phyloP scores from a whole-genome alignment of 1,284 basidiomycete species.

The Ustilago trichophora region DNA sequence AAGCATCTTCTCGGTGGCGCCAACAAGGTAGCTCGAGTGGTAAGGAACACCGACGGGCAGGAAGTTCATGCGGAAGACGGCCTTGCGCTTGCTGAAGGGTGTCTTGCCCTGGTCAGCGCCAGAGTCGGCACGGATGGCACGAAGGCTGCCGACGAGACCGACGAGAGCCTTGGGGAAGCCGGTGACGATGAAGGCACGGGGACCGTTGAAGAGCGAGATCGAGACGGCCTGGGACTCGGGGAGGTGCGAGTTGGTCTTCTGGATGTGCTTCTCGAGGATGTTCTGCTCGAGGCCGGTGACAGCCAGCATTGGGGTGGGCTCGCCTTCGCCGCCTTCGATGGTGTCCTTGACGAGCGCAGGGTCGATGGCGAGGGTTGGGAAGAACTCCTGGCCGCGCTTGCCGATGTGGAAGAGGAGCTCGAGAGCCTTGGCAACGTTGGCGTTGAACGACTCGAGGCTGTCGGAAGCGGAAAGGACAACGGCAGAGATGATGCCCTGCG shows the following conservation, averaged over 20 bases:
- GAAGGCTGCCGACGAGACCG: constrained; percentile 87
- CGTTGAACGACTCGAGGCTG: constrained; percentile 77
- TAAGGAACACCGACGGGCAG: constrained; percentile 93
- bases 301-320: constrained; percentile 90
- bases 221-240: constrained; percentile 78
- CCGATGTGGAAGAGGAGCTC: constrained; percentile 93
- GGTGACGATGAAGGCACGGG: constrained; percentile 89
- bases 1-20: constrained; percentile 79
- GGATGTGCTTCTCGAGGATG: constrained; percentile 81
- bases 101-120: constrained; percentile 92
- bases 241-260: constrained; percentile 87
- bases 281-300: constrained; percentile 80
- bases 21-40: constrained; percentile 86
- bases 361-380: constrained; percentile 91
- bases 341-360: constrained; percentile 86
- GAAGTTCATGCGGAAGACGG: constrained; percentile 91
- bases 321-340: constrained; percentile 89
- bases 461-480: constrained; percentile 82
- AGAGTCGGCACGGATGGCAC: constrained; percentile 85
- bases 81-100: constrained; percentile 92
- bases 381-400: constrained; percentile 89
- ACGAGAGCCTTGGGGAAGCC: constrained; percentile 91
- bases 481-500: constrained; percentile 93
- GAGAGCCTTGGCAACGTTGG: constrained; percentile 83
- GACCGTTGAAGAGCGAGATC: constrained; percentile 90